Base-by-base conservation (phyloP, 306 rosid species). In the Malus asiatica region DNA sequence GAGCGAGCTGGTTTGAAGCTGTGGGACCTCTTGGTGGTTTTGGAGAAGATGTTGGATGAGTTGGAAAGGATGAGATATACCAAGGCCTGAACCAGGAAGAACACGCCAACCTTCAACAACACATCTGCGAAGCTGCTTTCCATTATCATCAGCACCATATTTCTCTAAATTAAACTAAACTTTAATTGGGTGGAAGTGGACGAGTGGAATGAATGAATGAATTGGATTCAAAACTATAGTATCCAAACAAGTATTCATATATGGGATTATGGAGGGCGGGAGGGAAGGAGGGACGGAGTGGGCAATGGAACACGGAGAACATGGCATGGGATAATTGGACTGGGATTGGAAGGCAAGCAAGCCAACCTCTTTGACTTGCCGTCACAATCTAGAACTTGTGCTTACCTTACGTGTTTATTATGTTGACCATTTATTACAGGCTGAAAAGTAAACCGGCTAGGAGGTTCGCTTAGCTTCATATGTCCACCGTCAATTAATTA, bases 11-110 rank as follows among this genome's bases (percentile, higher is more conserved):
- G 85, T 77, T 68, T 80, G 79, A 94, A 94, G 84, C 92, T 94
- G 40, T 79, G 73, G 0, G 97, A 74, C 76, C 87, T 72, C 1
- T 18, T 74, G 32, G 30, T 18, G 20, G 75, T 71, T 61, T 81
- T 85, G 84, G 94, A 89, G 90, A 94, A 91, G 70, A 89, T 64
- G 81, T 84, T 85, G 35, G 98, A 93, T 45, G 98, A 94, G 19
- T 87, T 89, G 4, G 90, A 86, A 52, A 94, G 96, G 60, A 94
- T 94, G 16, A 94, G 83, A 80, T 91, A 94, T 14, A 94, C 96
- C 82, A 94, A 77, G 76, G 73, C 86, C 71, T 91, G 98, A 35
- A 94, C 87, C 0, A 90, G 19, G 55, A 89, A 6, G 76, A 94
- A 94, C 76, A 94, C 8, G 15, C 11, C 93, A 22, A 87, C 88